Evolutionary conservation across 2,329 filamentous ascomycete genomes (phyloP).

Genomic region (Cordyceps tenuipes): DNA sequence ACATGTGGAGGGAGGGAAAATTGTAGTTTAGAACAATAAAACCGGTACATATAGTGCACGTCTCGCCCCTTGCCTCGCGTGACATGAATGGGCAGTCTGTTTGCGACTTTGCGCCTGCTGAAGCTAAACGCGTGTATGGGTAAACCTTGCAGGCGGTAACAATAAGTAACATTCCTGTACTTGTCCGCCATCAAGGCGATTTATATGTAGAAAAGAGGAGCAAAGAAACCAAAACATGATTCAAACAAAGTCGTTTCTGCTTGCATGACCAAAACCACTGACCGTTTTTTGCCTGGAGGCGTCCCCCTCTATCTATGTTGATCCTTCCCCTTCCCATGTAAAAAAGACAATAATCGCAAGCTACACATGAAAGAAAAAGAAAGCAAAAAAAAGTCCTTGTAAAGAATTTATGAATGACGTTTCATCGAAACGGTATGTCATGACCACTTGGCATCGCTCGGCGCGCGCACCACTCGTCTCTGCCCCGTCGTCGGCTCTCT

Average conservation of each 20-base stretch:
- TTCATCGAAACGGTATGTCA: neutral
- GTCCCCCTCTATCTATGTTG: neutral
- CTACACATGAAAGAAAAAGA: neutral
- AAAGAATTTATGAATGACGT: neutral
- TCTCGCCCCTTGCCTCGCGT: neutral
- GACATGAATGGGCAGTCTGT: no score
- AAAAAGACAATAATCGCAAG: neutral
- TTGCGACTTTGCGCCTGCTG: no score
- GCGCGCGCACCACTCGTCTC: constrained; percentile 2
- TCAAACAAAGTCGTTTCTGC: neutral
- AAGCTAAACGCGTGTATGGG: no score
- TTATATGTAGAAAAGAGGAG: no score
- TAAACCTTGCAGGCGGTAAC: no score
- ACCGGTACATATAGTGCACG: neutral
- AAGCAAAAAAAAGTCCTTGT: neutral
- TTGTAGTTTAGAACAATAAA: constrained; percentile 10
- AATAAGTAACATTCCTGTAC: no score
- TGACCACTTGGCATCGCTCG: constrained; percentile 7
- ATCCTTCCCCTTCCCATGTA: neutral
- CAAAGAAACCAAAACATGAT: neutral
- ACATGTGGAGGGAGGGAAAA: neutral
- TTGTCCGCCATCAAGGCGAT: no score
- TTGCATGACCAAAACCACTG: neutral
- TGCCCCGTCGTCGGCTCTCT: neutral
- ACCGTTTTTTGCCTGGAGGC: neutral